Evolutionary conservation across 2,329 filamentous ascomycete species (phyloP).

Genomic region (Cladobotryum protrusum): DNA sequence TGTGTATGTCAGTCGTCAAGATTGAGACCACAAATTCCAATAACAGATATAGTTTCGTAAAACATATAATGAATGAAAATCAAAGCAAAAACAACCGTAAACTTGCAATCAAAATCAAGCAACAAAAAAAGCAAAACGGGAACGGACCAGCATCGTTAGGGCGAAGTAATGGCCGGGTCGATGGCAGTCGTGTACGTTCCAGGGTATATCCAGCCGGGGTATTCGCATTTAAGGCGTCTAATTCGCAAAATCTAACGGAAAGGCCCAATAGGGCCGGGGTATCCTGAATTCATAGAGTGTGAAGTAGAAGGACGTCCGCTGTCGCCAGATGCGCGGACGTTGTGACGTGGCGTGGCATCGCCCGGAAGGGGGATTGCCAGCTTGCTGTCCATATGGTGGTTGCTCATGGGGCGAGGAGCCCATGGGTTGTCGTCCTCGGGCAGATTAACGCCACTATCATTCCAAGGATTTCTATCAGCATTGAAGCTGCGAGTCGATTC

Average conservation of each 20-base stretch:
- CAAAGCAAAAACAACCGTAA: constrained; percentile 13
- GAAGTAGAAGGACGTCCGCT: constrained; percentile 90
- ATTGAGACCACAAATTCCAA: constrained; percentile 20
- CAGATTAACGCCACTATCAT: constrained; percentile 93
- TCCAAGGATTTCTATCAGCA: constrained; percentile 95
- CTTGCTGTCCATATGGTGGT: constrained; percentile 59
- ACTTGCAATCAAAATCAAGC: constrained; percentile 13
- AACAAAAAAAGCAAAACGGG: constrained; percentile 15
- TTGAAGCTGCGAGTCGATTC: constrained; percentile 88
- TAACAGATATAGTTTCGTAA: constrained; percentile 16
- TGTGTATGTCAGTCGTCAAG: constrained; percentile 29
- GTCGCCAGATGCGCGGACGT: constrained; percentile 77
- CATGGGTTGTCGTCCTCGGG: constrained; percentile 76
- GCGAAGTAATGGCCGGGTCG: constrained; percentile 26
- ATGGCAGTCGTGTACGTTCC: constrained; percentile 47
- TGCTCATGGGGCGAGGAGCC: constrained; percentile 57
- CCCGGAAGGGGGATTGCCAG: constrained; percentile 63
- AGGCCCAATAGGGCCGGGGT: constrained; percentile 86
- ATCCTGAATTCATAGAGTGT: constrained; percentile 93
- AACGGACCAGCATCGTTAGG: constrained; percentile 14
- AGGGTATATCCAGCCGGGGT: constrained; percentile 61
- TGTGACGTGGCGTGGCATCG: constrained; percentile 78
- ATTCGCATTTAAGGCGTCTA: constrained; percentile 47
- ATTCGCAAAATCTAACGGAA: constrained; percentile 66
- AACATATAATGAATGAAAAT: constrained; percentile 14